These are phyloP conservation scores for Pleoardoris graminearum DNA, from an alignment of 2,329 filamentous ascomycete species.

Conservation along the genomic window DNA sequence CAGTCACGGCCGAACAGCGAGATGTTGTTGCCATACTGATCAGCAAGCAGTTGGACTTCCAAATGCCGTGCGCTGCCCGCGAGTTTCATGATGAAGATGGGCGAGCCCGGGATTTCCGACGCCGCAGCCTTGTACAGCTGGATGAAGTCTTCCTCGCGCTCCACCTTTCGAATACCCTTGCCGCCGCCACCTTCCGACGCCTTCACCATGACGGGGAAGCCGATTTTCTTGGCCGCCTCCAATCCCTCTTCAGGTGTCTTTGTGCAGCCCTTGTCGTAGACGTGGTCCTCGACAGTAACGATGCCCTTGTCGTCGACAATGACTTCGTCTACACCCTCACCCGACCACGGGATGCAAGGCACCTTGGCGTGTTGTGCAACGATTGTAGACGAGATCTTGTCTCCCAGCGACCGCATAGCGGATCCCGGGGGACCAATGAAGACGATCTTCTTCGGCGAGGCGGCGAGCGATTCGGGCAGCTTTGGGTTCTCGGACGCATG, in stretches of 20 bases:
- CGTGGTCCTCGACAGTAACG: conserved; percentile 83
- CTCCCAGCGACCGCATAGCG: conserved; percentile 97
- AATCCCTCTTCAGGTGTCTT: conserved; percentile 88
- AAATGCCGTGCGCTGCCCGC: conserved; percentile 94
- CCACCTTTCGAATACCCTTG: conserved; percentile 97
- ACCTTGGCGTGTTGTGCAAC: conserved; percentile 96
- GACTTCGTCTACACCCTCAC: conserved; percentile 84
- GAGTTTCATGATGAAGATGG: conserved; percentile 99
- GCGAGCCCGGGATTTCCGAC: conserved; percentile 95
- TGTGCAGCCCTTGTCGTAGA: conserved; percentile 91
- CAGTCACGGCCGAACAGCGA: conserved; percentile 98
- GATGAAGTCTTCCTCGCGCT: conserved; percentile 81
- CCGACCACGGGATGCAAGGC: conserved; percentile 99
- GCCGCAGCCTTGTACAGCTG: conserved; percentile 92
- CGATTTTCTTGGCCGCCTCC: conserved; percentile 81
- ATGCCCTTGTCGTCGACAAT: conserved; percentile 78
- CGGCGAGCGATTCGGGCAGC: conserved; percentile 91
- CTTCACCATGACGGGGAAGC: conserved; percentile 99
- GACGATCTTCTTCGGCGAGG: conserved; percentile 96
- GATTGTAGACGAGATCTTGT: conserved; percentile 99
- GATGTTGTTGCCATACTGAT: conserved; percentile 99
- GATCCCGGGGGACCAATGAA: conserved; percentile 98
- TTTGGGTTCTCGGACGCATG: conserved; percentile 99
- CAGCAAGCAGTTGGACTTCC: conserved; percentile 94
- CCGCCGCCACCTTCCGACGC: conserved; percentile 99